Percentiles rank a stretch among this genome's conserved stretches.
phyloP scores from a whole-genome alignment of 2,329 filamentous ascomycete species.

The Thielaviopsis populi region DNA sequence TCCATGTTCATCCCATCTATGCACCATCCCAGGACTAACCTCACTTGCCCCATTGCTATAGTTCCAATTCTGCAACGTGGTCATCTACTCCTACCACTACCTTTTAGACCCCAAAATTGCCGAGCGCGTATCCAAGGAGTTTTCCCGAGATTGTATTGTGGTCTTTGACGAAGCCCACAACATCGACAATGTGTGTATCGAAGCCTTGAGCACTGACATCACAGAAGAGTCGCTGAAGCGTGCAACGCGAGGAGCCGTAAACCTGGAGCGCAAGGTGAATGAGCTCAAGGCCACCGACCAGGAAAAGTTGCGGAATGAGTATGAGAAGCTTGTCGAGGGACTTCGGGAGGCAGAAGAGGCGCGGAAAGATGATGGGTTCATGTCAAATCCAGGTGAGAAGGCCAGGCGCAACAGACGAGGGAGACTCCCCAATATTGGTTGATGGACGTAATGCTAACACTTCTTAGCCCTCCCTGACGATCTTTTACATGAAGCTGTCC shows the following conservation, averaged over 20 bases:
- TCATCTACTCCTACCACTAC: constrained; percentile 99
- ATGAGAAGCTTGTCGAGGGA: constrained; percentile 86
- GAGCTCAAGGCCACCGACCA: constrained; percentile 96
- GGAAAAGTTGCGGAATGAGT: constrained; percentile 86
- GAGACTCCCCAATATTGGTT: neutral
- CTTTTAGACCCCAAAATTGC: constrained; percentile 96
- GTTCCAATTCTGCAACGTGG: constrained; percentile 99
- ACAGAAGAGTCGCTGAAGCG: constrained; percentile 89
- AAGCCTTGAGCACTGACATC: constrained; percentile 89
- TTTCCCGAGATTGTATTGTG: constrained; percentile 96
- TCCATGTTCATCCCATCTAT: too few species aligned
- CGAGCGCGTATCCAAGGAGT: constrained; percentile 82
- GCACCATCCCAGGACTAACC: neutral
- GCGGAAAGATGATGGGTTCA: constrained; percentile 80
- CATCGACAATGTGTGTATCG: constrained; percentile 98
- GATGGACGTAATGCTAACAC: neutral
- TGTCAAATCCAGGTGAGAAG: constrained; percentile 62
- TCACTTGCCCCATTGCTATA: constrained; percentile 23
- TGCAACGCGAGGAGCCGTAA: constrained; percentile 78
- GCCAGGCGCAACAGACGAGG: neutral
- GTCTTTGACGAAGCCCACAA: constrained; percentile 99
- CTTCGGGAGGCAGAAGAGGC: constrained; percentile 77
- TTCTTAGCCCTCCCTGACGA: constrained; percentile 66
- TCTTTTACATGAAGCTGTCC: constrained; percentile 84
- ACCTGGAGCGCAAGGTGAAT: constrained; percentile 75